Evolutionary conservation across 371 early-diverging fungal genomes (phyloP), one percentile per base, ranked within the genome.

Genomic region (Blakeslea trispora): DNA sequence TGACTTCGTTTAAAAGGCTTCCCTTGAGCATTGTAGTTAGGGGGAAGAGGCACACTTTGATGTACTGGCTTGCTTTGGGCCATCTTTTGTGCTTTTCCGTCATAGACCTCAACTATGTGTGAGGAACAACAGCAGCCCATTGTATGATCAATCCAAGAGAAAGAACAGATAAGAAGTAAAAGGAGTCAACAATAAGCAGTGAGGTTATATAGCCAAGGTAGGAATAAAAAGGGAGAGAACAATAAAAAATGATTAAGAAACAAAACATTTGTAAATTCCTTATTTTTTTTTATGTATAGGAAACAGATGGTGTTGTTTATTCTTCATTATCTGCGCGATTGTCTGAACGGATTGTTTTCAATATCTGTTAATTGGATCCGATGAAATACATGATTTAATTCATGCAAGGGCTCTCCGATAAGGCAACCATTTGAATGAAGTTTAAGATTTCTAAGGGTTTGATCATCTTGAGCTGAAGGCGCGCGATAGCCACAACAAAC

Each of bases 51-150:
- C 31, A 35, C 11, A 35, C 32, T 49, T 24, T 32, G 19, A 18
- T 28, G 3, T 5, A 19, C 14, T 50, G 50, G 51, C 31, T 44
- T 45, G 48, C 50, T 47, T 37, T 39, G 41, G 42, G 19, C 49
- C 23, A 32, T 41, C 32, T 21, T 47, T 50, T 34, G 58, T 50
- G 43, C 49, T 41, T 56, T 45, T 34, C 11, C 21, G 3, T 50
- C 24, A 40, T 50, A 24, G 22, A 37, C 18, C 14, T 57, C 56
- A 43, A 54, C 55, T 22, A 50, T 55, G 32, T 64, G 57, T 47
- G 70, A 73, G 40, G 64, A 55, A 61, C 28, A 28, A 7, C 70
- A 69, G 45, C 73, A 72, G 56, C 73, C 73, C 73, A 72, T 72
- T n/a, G n/a, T n/a, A n/a, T n/a, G n/a, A n/a, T n/a, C n/a, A n/a